Percentiles rank a stretch among this genome's conserved stretches.
These are phyloP conservation scores for Scheffersomyces illinoinensis DNA, from an alignment of 1,139 yeast genomes.

Conservation along the genomic window DNA sequence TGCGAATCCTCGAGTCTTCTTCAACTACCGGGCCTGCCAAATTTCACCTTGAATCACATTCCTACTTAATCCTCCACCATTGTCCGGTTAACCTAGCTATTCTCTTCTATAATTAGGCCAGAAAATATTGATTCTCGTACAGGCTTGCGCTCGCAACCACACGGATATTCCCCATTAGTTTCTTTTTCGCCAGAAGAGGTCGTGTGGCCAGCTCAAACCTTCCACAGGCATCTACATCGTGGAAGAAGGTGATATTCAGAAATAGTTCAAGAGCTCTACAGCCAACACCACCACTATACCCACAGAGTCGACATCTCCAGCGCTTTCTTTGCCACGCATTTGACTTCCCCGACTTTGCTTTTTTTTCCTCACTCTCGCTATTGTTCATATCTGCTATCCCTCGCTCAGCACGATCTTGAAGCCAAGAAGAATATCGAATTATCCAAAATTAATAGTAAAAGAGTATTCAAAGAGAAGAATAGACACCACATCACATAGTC, in stretches of 20 bases:
- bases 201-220: not conserved
- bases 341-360: not conserved
- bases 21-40: not conserved
- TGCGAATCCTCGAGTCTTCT: not conserved
- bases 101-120: not conserved
- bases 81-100: not conserved
- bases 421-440: not conserved
- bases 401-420: not conserved
- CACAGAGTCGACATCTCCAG: not conserved
- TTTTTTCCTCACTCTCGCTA: not conserved
- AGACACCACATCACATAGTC: too few species aligned
- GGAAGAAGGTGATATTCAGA: not conserved
- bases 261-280: not conserved
- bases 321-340: not conserved
- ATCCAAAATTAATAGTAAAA: too few species aligned
- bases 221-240: not conserved
- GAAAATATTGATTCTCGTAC: not conserved
- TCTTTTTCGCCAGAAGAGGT: not conserved
- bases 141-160: not conserved
- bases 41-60: not conserved
- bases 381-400: not conserved
- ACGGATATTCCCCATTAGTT: not conserved
- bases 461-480: too few species aligned
- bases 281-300: not conserved
- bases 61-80: not conserved